Evolutionary conservation across 805 yeast genomes (phyloP), one percentile per base, ranked within the genome.

Genomic region (Lipomyces starkeyi): DNA sequence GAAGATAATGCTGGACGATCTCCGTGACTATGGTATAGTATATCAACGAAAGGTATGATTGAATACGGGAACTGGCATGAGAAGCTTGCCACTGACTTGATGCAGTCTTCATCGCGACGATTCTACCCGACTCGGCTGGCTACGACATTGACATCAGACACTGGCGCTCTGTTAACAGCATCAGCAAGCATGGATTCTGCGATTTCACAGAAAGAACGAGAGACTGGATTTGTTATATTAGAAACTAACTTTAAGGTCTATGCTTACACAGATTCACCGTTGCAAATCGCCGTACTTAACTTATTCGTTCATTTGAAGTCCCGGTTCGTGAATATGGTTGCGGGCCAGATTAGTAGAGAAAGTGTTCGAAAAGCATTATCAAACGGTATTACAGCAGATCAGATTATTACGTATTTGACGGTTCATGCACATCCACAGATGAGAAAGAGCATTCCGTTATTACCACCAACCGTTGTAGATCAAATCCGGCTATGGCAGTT

Each of bases 401-500:
- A 95, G 77, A 91, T 95, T 73, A 90, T 95, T 69, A 87, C 91
- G 71, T 95, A 94, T 76, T 79, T 95, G 58, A 93, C 91, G 71
- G 85, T 93, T 0, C 97, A 95, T 81, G 97, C 98, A 0, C 98
- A 94, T 79, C 91, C 96, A 1, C 97, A 93, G 76, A 90, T 94
- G 95, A 81, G 87, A 64, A 83, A 89, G 79, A 83, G 7, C 84
- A 87, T 72, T 76, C 84, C 70, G 74, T 87, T 67, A 88, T 88
- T 95, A 13, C 98, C 98, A 2, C 97, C 98, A 0, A 95, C 97
- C 0, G 97, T 95, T n/a, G 91, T 91, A 0, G 99, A 95, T 79
- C 99, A 95, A 78, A 91, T 95, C 73, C 89, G 88, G 76, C 83
- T 95, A 63, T 95, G 99, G 99, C 98, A 95, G 80, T 82, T 95